Percentiles rank a stretch among this genome's conserved stretches.
Conservation (phyloP, 179 eudicot genomes). For the Amaranthus tricolor region DNA sequence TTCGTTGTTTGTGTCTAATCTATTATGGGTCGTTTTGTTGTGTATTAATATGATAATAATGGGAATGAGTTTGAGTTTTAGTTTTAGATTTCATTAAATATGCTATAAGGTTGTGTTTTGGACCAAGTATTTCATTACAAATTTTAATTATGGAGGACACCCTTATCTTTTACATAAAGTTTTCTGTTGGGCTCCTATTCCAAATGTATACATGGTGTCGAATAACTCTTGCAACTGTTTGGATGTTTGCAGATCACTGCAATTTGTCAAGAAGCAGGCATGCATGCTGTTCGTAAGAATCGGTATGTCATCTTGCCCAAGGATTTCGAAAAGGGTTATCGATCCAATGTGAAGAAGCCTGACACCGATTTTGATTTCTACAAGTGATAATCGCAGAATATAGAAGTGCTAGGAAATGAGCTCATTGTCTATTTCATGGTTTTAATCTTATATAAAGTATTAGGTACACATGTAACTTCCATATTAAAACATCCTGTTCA, state of each 20-base stretch:
- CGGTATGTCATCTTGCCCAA: constrained; percentile 80
- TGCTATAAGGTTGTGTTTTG: too few relatives aligned
- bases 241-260: constrained; percentile 61
- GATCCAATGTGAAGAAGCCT: constrained; percentile 89
- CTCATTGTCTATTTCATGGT: background rate
- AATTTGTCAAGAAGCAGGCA: constrained; percentile 93
- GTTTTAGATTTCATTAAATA: too few relatives aligned
- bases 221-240: background rate
- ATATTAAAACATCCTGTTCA: background rate
- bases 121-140: too few relatives aligned
- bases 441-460: background rate
- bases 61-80: too few relatives aligned
- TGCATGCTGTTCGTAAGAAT: constrained; percentile 93
- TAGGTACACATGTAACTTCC: too few relatives aligned
- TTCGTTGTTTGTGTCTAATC: too few relatives aligned
- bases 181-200: too few relatives aligned
- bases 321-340: constrained; percentile 83
- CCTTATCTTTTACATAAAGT: too few relatives aligned
- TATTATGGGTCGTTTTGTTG: too few relatives aligned
- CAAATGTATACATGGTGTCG: too few relatives aligned
- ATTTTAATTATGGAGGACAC: too few relatives aligned
- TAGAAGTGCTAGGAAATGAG: background rate
- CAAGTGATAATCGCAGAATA: constrained; percentile 46
- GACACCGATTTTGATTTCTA: constrained; percentile 90
- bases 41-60: too few relatives aligned